Evolutionary conservation across 768 basidiomycete genomes (phyloP).

Genomic region (Lactarius vividus): DNA sequence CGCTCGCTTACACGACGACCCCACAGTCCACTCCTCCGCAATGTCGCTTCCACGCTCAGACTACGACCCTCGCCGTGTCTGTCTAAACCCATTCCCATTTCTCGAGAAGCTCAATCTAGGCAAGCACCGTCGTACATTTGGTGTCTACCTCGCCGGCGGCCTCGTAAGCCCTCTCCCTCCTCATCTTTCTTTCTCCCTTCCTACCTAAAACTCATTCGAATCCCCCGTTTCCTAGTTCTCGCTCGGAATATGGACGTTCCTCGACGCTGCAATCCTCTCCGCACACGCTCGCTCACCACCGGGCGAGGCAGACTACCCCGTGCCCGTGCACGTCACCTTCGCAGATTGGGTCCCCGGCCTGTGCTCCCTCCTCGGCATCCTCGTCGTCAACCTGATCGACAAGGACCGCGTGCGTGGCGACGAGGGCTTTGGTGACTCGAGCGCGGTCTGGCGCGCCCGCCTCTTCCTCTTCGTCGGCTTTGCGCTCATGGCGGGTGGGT

Average conservation of each 20-base stretch:
- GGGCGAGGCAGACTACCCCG: slow-evolving; percentile 63
- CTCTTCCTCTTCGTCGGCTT: slow-evolving; percentile 93
- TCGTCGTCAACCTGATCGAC: slow-evolving; percentile 92
- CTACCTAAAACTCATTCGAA: neutral
- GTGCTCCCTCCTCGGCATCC: slow-evolving; percentile 87
- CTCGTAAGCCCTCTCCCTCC: slow-evolving; percentile 57
- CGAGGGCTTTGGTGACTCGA: slow-evolving; percentile 74
- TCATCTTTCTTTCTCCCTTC: slow-evolving; percentile 15
- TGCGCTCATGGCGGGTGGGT: slow-evolving; percentile 94
- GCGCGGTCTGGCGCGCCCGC: slow-evolving; percentile 88
- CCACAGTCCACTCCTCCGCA: slow-evolving; percentile 1
- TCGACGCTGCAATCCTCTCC: slow-evolving; percentile 90
- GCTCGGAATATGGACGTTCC: slow-evolving; percentile 90
- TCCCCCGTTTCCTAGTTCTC: slow-evolving; percentile 64
- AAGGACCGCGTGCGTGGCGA: slow-evolving; percentile 84
- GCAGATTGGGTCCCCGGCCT: slow-evolving; percentile 98
- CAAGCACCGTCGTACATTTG: slow-evolving; percentile 75
- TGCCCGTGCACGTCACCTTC: slow-evolving; percentile 82
- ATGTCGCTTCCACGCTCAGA: slow-evolving; percentile 68
- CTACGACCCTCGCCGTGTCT: slow-evolving; percentile 87
- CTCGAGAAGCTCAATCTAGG: slow-evolving; percentile 56
- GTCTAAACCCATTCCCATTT: slow-evolving; percentile 77
- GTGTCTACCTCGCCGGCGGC: slow-evolving; percentile 89
- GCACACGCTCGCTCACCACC: slow-evolving; percentile 78
- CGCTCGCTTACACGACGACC: slow-evolving; percentile 4